Evolutionary conservation across 495 filamentous ascomycete species (phyloP).

Genomic region (Aspergillus avenaceus): DNA sequence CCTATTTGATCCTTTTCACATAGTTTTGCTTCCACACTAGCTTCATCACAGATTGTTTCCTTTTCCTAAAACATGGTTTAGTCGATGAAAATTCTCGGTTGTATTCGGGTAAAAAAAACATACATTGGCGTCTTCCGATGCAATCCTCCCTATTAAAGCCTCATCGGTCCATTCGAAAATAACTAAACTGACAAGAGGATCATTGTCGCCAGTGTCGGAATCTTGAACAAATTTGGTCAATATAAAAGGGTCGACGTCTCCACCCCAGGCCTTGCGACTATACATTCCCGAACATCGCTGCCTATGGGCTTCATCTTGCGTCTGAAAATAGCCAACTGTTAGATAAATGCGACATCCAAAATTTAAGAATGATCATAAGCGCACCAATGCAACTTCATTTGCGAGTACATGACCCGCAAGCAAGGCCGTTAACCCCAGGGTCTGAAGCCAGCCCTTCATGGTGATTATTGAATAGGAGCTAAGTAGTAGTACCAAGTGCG

Average conservation of each 20-base stretch:
- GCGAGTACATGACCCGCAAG: conserved; percentile 52
- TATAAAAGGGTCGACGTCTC: conserved; percentile 84
- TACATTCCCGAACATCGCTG: conserved; percentile 99
- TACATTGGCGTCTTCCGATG: conserved; percentile 33
- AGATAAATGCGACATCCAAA: conserved; percentile 7
- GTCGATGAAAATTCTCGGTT: conserved; percentile 10
- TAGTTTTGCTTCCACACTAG: conserved; percentile 57
- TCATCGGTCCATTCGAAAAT: conserved; percentile 94
- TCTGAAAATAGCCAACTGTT: conserved; percentile 37
- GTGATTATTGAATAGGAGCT: conserved; percentile 28
- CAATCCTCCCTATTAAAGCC: conserved; percentile 61
- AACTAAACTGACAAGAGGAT: conserved; percentile 77
- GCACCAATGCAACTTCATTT: conserved; percentile 61
- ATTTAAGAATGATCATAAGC: conserved; percentile 16
- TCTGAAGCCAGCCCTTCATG: conserved; percentile 53
- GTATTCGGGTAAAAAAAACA: background rate
- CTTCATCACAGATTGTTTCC: conserved; percentile 71
- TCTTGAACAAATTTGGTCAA: conserved; percentile 71
- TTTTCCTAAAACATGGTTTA: conserved; percentile 38
- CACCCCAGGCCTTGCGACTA: conserved; percentile 83
- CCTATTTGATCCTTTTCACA: conserved; percentile 75
- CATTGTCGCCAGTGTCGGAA: conserved; percentile 48
- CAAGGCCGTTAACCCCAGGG: conserved; percentile 45
- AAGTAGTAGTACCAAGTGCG: conserved; percentile 9
- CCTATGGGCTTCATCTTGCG: conserved; percentile 68